A percentile compares a stretch with the other conserved stretches of the same genome.
phyloP scores from a whole-genome alignment of 768 basidiomycete genomes.

The Boletus rubroflammeus region DNA sequence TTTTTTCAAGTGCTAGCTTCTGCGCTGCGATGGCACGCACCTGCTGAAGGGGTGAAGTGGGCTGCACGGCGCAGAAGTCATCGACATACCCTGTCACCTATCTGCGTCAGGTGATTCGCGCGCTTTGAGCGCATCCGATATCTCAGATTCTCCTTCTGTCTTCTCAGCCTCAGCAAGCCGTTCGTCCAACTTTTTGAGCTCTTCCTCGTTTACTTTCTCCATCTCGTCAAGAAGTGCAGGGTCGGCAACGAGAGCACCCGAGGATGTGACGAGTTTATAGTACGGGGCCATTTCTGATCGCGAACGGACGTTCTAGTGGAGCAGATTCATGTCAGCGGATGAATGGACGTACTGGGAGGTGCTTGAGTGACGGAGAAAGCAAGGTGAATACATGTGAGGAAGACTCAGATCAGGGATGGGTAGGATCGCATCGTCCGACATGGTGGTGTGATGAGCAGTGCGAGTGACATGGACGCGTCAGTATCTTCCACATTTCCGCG shows the following conservation, averaged over 20 bases:
- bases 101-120: conserved; percentile 82
- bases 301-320: conserved; percentile 1
- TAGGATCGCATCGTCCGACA: conserved; percentile 82
- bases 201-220: conserved; percentile 59
- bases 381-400: conserved; percentile 74
- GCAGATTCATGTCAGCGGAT: neutral
- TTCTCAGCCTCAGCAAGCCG: conserved; percentile 82
- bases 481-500: conserved; percentile 13
- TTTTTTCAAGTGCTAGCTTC: conserved; percentile 83
- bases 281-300: conserved; percentile 84
- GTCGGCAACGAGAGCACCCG: conserved; percentile 43
- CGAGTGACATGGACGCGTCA: conserved; percentile 18
- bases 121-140: conserved; percentile 84
- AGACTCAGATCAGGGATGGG: conserved; percentile 85
- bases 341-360: conserved; percentile 58
- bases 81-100: conserved; percentile 68
- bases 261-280: conserved; percentile 55
- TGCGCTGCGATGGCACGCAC: conserved; percentile 80
- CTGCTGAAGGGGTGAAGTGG: conserved; percentile 35
- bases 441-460: conserved; percentile 26
- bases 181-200: conserved; percentile 72
- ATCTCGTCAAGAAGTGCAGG: conserved; percentile 28
- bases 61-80: neutral
- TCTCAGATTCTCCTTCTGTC: conserved; percentile 91
- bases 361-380: conserved; percentile 52